These are phyloP conservation scores for Reticulascus tulasneorum DNA, from an alignment of 2,329 filamentous ascomycete species.

Conservation along the genomic window DNA sequence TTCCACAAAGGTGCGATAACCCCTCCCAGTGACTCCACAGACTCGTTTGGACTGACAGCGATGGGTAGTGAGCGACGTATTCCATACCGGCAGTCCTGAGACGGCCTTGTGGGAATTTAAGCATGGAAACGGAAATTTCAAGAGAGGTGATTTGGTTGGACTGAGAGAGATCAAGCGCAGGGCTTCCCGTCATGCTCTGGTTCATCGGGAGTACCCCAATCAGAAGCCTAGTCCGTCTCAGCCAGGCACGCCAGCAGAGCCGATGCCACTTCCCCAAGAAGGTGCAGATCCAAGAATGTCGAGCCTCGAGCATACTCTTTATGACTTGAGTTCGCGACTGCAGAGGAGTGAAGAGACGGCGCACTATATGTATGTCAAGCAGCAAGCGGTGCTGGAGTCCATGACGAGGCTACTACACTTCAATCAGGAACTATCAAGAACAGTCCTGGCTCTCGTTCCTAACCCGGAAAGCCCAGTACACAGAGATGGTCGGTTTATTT, in stretches of 20 bases:
- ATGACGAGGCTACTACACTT: conserved; percentile 68
- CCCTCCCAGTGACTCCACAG: background rate
- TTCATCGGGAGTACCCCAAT: conserved; percentile 83
- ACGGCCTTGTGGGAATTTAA: conserved; percentile 98
- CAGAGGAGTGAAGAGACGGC: conserved; percentile 80
- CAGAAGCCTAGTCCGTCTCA: conserved; percentile 74
- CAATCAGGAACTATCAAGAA: conserved; percentile 78
- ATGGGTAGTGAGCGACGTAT: conserved; percentile 85
- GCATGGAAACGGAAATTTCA: conserved; percentile 95
- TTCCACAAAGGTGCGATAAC: conserved; percentile 83
- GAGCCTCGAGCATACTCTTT: conserved; percentile 75
- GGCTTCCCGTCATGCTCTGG: conserved; percentile 86
- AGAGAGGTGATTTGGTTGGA: conserved; percentile 85
- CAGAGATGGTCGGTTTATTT: conserved; percentile 66
- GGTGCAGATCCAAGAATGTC: conserved; percentile 70
- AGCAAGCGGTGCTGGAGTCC: conserved; percentile 77
- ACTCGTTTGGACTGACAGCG: conserved; percentile 12
- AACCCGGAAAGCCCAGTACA: conserved; percentile 73
- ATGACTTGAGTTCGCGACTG: conserved; percentile 72
- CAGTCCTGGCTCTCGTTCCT: conserved; percentile 69
- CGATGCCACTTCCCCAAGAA: conserved; percentile 64
- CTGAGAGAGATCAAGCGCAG: conserved; percentile 93
- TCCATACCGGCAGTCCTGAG: conserved; percentile 90
- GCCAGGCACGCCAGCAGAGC: conserved; percentile 79
- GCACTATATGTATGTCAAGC: conserved; percentile 73